Evolutionary conservation across 257 asterid genomes (phyloP), one percentile per base, ranked within the genome.

Genomic region (Galeopsis tetrahit): DNA sequence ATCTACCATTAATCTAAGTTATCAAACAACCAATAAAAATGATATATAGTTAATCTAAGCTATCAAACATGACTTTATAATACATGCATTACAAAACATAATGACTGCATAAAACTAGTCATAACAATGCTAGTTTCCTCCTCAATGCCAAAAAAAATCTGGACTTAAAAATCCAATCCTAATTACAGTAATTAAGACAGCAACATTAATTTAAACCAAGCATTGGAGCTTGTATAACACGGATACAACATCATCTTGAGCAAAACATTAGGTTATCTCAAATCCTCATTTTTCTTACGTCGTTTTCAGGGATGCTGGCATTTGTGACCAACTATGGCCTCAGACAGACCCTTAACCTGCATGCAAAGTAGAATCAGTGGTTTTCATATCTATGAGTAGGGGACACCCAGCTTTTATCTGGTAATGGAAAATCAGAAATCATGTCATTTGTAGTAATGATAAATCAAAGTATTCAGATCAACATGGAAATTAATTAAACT

Each of bases 351-450:
- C 4, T 69, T 84, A 66, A 72, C 80, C 94, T 88, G 75, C 75
- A 63, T 36, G 7, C 32, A 36, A 66, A 62, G 65, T 55, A 46
- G 28, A 40, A 71, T 60, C 56, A 40, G 28, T n/a, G 32, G 65
- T 43, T 64, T 21, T 21, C 55, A 15, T 94, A 91, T 92, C 96
- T 89, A 81, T 89, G 92, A n/a, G 93, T 82, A 0, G 97, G 99
- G n/a, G 97, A 85, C 64, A 87, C 86, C 97, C 82, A 83, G 66
- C 83, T 69, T 80, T 85, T 91, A 34, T 86, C 99, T 89, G 92
- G 77, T 57, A 34, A 52, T 52, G 60, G 28, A 52, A 79, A 74
- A 65, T 15, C 10, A 40, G 58, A 68, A 68, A 52, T 1, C 39
- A 21, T 5, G 21, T 55, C 7, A 17, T 46, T 35, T 56, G 32